Evolutionary conservation across 2,329 filamentous ascomycete species (phyloP).

Genomic region (Drechslerella coelobrocha): DNA sequence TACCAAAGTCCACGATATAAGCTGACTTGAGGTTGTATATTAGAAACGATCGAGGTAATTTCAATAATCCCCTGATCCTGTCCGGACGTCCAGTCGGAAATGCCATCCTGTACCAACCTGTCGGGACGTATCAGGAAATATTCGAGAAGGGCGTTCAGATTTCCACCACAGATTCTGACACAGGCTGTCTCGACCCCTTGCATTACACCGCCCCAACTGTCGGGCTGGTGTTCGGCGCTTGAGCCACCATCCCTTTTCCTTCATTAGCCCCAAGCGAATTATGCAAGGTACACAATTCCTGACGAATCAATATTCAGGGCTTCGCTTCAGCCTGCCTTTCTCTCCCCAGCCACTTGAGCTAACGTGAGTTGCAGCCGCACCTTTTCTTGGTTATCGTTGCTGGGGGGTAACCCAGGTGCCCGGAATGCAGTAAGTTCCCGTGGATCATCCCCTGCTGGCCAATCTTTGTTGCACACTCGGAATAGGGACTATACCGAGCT

Average conservation of each 20-base stretch:
- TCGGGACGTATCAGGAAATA: constrained; percentile 31
- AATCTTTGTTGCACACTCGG: constrained; percentile 26
- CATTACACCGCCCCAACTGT: constrained; percentile 13
- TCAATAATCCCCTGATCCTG: constrained; percentile 1
- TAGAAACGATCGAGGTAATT: constrained; percentile 10
- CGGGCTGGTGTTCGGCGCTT: constrained; percentile 15
- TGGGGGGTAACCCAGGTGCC: not conserved
- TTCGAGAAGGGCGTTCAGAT: constrained; percentile 32
- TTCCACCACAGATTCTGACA: constrained; percentile 48
- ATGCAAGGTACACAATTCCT: constrained; percentile 46
- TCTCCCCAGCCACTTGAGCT: not conserved
- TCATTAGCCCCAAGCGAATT: constrained; percentile 41
- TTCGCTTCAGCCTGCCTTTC: constrained; percentile 36
- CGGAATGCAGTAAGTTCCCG: constrained; percentile 27
- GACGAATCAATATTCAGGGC: constrained; percentile 15
- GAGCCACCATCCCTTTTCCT: constrained; percentile 10
- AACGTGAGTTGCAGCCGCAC: constrained; percentile 22
- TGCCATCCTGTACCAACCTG: constrained; percentile 6
- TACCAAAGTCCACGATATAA: not conserved
- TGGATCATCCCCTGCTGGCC: constrained; percentile 6
- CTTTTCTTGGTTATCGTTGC: not conserved
- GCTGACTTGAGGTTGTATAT: not conserved
- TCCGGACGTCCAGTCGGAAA: constrained; percentile 5
- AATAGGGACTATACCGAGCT: constrained; percentile 16
- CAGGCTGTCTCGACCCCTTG: constrained; percentile 26